Evolutionary conservation across 306 rosid species (phyloP), one percentile per base, ranked within the genome.

Genomic region (Echinosophora koreensis): DNA sequence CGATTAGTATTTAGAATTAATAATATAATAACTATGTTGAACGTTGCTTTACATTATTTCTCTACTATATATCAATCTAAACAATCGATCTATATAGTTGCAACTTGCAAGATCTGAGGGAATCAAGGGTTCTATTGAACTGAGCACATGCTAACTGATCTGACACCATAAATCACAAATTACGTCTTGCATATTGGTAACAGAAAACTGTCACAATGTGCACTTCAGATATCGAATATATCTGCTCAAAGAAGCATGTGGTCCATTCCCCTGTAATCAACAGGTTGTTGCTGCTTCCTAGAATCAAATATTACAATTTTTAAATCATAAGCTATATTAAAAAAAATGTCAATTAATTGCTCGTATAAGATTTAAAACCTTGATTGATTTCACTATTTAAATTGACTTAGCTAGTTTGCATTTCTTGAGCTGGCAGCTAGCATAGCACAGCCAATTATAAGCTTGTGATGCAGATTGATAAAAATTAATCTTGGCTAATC

Each of bases 81-180:
- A 11, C 10, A 2, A 69, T 50, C 52, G 14, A 6, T 1, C 46
- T 46, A 6, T 51, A 50, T 68, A 17, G 39, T 35, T 62, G 32
- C 38, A 17, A n/a, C 0, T 18, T 37, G 60, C 59, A 73, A 16
- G 63, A 73, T 79, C 17, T 27, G 50, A 59, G 61, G 78, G 77
- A 80, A 71, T 82, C 80, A 66, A 72, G 30, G 32, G 46, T 28
- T 50, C 30, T 17, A n/a, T 13, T 8, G 55, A 49, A 17, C 16
- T 8, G 35, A 49, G 77, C 86, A 74, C 89, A 80, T 86, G 86
- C 55, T 72, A 28, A 63, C 61, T 69, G 66, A 77, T 77, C 85
- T 67, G 68, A 80, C 83, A 67, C 65, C 42, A 62, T 18, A 66
- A 18, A 35, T 66, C 56, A 63, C 56, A 55, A 62, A 68, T 64